Percentiles rank a stretch among this genome's conserved stretches.
Conservation (phyloP, 1,139 yeast species). For the Candida labiduridarum region DNA sequence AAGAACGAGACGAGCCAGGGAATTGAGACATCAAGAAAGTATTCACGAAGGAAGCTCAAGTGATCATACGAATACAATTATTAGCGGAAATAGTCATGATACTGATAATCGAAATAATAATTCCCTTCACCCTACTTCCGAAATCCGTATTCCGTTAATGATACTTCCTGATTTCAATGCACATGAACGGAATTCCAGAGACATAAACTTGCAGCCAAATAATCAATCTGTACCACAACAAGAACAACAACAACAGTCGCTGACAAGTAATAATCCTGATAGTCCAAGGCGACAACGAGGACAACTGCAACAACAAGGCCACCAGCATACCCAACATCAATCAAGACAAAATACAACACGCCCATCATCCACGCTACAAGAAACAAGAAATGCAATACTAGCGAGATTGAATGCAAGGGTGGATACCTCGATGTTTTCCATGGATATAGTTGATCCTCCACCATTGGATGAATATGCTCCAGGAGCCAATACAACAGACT, state of each 20-base stretch:
- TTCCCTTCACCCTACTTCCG: background rate
- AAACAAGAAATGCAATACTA: constrained; percentile 15
- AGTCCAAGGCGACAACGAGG: background rate
- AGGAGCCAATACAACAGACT: too few relatives aligned
- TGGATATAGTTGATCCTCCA: constrained; percentile 16
- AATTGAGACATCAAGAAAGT: constrained; percentile 6
- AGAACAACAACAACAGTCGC: background rate
- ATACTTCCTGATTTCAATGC: background rate
- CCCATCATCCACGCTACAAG: constrained; percentile 4
- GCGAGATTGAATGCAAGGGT: constrained; percentile 12
- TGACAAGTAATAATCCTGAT: background rate
- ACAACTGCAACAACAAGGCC: background rate
- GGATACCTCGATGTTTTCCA: constrained; percentile 8
- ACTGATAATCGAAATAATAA: background rate
- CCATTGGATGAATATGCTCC: constrained; percentile 24
- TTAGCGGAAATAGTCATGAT: background rate
- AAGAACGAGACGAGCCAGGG: constrained; percentile 10
- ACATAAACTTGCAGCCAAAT: background rate
- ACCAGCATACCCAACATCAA: background rate
- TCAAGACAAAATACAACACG: background rate
- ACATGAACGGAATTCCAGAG: background rate
- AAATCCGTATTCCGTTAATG: background rate
- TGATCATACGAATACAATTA: background rate
- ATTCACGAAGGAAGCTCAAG: constrained; percentile 2
- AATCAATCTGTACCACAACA: background rate